Evolutionary conservation across 2,329 filamentous ascomycete species (phyloP), one percentile per base, ranked within the genome.

Genomic region (Colletotrichum musicola): DNA sequence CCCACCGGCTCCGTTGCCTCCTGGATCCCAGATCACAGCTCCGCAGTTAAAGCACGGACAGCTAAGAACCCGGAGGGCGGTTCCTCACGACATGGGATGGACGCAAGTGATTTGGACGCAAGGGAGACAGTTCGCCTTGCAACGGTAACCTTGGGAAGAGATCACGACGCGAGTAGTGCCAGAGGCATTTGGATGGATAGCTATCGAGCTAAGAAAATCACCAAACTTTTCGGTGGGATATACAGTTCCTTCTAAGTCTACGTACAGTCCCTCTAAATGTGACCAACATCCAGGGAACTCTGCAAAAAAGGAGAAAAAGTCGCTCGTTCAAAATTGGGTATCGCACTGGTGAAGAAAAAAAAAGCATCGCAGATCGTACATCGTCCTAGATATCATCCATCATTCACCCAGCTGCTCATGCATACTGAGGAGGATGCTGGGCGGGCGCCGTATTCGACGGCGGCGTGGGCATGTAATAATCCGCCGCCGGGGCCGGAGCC

Each of bases 391-490:
- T 25, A 30, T 10, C 18, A 35, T 14, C 10, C 35, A 10, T 4
- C 44, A 20, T 46, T 9, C 2, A 7, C 25, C 16, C 2, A 7
- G 2, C n/a, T 10, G 2, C 4, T 61, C 30, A 68, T 12, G 42
- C 51, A 14, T 68, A 61, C 49, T 61, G 66, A 10, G 66, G 66
- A 18, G 55, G 55, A 18, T 65, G 66, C 55, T 68, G 66, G 4
- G 62, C 55, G 22, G 63, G 63, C 4, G 63, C 62, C 1, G 67
- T 58, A 13, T 58, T 53, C 13, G 57, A 69, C 25, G 67, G 67
- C 35, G 62, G 67, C 44, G 49, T 40, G 1, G 62, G 62, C 62
- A 68, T 46, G 46, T 69, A 69, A 14, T 69, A 68, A 22, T 61
- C 66, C 30, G 56, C 66, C 25, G 63, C 66, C 18, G 59, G 50